These are phyloP conservation scores for Aspergillus sp. DNA, from an alignment of 2,329 filamentous ascomycete species.

Conservation along the genomic window DNA sequence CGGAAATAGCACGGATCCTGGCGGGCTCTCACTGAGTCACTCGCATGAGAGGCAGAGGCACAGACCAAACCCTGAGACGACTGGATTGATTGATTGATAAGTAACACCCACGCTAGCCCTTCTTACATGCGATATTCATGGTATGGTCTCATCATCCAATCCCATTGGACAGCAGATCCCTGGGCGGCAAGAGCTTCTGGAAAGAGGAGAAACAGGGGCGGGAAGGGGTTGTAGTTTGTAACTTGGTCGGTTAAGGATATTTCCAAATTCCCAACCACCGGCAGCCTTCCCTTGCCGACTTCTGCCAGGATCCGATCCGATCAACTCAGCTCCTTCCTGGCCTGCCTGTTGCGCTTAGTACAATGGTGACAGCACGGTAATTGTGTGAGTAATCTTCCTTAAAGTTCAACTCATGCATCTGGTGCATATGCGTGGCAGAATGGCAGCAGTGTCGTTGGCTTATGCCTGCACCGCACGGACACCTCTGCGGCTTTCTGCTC, in stretches of 20 bases:
- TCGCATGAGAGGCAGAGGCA: neutral
- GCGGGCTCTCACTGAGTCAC: neutral
- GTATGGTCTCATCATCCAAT: conserved; percentile 15
- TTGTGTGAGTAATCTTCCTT: no score
- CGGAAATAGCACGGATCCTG: neutral
- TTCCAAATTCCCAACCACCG: neutral
- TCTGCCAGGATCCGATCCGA: no score
- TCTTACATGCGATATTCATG: neutral
- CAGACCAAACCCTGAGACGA: neutral
- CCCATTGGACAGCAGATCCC: conserved; percentile 11
- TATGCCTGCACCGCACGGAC: neutral
- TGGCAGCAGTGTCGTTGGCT: neutral
- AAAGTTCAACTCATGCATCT: neutral
- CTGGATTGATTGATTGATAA: neutral
- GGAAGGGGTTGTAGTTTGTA: no score
- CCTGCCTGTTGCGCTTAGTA: no score
- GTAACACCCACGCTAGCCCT: neutral
- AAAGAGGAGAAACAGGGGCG: neutral
- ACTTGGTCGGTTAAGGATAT: neutral
- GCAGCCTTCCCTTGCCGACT: no score
- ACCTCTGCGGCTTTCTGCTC: neutral
- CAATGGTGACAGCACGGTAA: no score
- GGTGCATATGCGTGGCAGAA: neutral
- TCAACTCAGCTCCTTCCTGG: no score
- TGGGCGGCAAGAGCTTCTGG: conserved; percentile 1